Conservation (phyloP, 2,329 filamentous ascomycete genomes). For the Botryotinia calthae region DNA sequence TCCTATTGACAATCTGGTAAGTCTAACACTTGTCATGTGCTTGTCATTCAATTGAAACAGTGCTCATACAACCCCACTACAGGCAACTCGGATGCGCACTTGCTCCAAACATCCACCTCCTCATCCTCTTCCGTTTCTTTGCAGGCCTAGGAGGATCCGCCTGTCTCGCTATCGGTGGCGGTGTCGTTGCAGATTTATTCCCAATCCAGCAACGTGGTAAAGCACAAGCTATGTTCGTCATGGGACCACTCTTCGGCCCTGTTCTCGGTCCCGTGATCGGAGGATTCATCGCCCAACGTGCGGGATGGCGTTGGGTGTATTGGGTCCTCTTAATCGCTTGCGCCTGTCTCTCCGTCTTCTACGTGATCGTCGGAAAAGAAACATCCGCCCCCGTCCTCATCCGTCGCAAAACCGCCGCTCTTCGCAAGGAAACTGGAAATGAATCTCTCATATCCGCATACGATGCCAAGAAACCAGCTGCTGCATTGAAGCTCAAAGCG, state of each 20-base stretch:
- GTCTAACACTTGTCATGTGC: constrained; percentile 39
- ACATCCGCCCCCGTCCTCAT: constrained; percentile 51
- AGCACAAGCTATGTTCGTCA: constrained; percentile 52
- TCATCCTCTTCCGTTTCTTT: constrained; percentile 59
- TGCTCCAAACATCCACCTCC: constrained; percentile 45
- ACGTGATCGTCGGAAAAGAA: constrained; percentile 46
- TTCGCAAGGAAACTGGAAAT: constrained; percentile 44
- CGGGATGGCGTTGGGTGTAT: constrained; percentile 43
- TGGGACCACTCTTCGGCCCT: constrained; percentile 44
- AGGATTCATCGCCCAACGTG: constrained; percentile 39
- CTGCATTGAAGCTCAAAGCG: constrained; percentile 33
- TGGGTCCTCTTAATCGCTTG: constrained; percentile 47
- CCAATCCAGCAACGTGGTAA: constrained; percentile 53
- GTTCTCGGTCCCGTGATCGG: constrained; percentile 36
- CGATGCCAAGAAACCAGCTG: constrained; percentile 27
- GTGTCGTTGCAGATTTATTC: constrained; percentile 65
- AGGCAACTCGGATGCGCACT: constrained; percentile 50
- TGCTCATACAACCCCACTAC: constrained; percentile 46
- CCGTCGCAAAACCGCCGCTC: constrained; percentile 38
- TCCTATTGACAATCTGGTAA: constrained; percentile 46
- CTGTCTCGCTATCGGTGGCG: constrained; percentile 55
- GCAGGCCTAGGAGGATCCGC: constrained; percentile 46
- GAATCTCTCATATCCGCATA: constrained; percentile 46
- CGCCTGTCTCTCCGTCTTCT: constrained; percentile 38
- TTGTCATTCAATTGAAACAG: constrained; percentile 48